These are phyloP conservation scores for Saccharum spontaneum DNA, from an alignment of 176 grass and related monocot species.

Conservation along the genomic window DNA sequence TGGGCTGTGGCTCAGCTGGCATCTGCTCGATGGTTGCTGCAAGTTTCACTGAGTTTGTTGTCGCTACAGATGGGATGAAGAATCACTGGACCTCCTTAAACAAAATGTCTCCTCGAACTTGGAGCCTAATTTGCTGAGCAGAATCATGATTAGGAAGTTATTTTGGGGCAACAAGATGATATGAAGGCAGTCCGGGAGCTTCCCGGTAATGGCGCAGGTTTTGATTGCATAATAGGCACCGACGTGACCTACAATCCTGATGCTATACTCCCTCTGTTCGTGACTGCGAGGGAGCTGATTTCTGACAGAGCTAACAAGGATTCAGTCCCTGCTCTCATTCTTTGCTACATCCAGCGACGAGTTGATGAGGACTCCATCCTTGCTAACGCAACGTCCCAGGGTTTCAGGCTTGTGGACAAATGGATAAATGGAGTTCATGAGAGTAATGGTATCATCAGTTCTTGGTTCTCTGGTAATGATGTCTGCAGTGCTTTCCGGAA, in stretches of 20 bases:
- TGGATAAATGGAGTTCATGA: constrained; percentile 69
- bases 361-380: constrained; percentile 69
- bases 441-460: constrained; percentile 62
- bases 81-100: constrained; percentile 68
- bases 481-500: constrained; percentile 43
- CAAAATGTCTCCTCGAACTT: constrained; percentile 68
- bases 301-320: constrained; percentile 24
- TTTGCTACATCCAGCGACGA: constrained; percentile 86
- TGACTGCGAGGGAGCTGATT: constrained; percentile 72
- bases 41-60: constrained; percentile 51
- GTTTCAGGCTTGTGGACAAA: constrained; percentile 73
- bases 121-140: constrained; percentile 44
- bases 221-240: constrained; percentile 88
- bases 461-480: constrained; percentile 65
- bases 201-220: constrained; percentile 29
- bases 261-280: constrained; percentile 76
- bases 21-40: constrained; percentile 90
- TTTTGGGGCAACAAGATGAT: constrained; percentile 76
- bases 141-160: constrained; percentile 51
- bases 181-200: constrained; percentile 45
- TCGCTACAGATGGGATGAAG: constrained; percentile 86
- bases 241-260: constrained; percentile 83
- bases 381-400: constrained; percentile 34
- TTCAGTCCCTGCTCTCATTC: constrained; percentile 48
- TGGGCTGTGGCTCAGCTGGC: constrained; percentile 83